Conservation (phyloP, 2,329 filamentous ascomycete species). For the Hymenoscyphus occultus region DNA sequence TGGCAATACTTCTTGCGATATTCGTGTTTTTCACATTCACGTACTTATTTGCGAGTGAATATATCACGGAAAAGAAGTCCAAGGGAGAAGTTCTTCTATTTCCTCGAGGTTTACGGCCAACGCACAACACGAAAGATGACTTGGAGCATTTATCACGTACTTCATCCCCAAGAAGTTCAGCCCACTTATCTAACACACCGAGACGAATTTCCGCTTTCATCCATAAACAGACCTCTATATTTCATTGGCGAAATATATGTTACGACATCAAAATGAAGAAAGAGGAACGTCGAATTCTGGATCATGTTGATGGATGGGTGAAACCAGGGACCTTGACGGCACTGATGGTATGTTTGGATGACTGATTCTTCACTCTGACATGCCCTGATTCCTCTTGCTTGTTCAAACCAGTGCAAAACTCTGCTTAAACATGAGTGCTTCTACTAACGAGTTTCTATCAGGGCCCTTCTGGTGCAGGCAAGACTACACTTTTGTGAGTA, state of each 20-base stretch:
- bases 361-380: background rate
- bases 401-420: background rate
- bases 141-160: constrained; percentile 2
- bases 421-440: background rate
- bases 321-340: constrained; percentile 66
- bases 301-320: constrained; percentile 67
- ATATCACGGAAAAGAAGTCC: constrained; percentile 45
- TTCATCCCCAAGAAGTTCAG: background rate
- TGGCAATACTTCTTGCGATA: constrained; percentile 65
- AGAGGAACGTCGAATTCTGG: constrained; percentile 58
- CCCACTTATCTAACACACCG: background rate
- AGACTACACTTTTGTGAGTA: constrained; percentile 69
- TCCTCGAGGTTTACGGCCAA: constrained; percentile 49
- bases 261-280: constrained; percentile 69
- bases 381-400: background rate
- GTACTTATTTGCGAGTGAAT: constrained; percentile 63
- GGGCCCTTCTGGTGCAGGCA: constrained; percentile 65
- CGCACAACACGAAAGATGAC: constrained; percentile 3
- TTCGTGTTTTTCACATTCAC: constrained; percentile 55
- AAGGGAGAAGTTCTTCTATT: constrained; percentile 75
- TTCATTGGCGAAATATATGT: constrained; percentile 46
- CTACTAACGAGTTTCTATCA: background rate
- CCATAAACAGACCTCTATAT: constrained; percentile 28
- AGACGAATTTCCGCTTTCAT: constrained; percentile 14
- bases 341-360: constrained; percentile 46